phyloP scores from a whole-genome alignment of 2,329 filamentous ascomycete species.

The Fusarium vanettenii region DNA sequence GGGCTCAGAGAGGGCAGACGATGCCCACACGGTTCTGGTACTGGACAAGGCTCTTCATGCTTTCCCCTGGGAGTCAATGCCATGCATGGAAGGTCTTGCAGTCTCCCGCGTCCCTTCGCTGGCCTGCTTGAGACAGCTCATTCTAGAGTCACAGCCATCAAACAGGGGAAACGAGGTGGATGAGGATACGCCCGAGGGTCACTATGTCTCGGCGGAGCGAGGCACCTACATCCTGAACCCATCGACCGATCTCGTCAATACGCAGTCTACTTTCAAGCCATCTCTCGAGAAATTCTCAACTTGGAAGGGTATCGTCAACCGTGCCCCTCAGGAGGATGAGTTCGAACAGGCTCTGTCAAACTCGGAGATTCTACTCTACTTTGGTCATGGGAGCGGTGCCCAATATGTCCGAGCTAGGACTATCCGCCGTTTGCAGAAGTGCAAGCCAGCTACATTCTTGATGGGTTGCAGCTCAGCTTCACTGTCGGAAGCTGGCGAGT shows the following conservation, averaged over 20 bases:
- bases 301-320: conserved; percentile 78
- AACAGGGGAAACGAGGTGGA: conserved; percentile 7
- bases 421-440: conserved; percentile 81
- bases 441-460: conserved; percentile 81
- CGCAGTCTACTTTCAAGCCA: conserved; percentile 78
- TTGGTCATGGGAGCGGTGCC: conserved; percentile 93
- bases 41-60: conserved; percentile 90
- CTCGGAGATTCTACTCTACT: conserved; percentile 86
- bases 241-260: conserved; percentile 82
- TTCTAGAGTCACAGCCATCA: conserved; percentile 63
- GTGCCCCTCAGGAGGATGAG: conserved; percentile 79
- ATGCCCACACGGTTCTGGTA: conserved; percentile 83
- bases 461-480: conserved; percentile 95
- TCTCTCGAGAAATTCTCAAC: conserved; percentile 72
- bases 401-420: conserved; percentile 92
- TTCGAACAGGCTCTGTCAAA: conserved; percentile 75
- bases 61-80: conserved; percentile 96
- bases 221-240: conserved; percentile 92
- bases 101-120: conserved; percentile 92
- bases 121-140: conserved; percentile 80
- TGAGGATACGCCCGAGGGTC: conserved; percentile 51
- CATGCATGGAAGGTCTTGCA: conserved; percentile 81
- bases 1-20: conserved; percentile 54
- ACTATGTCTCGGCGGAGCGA: conserved; percentile 64
- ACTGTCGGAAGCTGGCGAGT: conserved; percentile 81